Percentiles rank a stretch among this genome's conserved stretches.
Evolutionary conservation across 495 filamentous ascomycete genomes (phyloP).

Genomic region (Oidiodendron maius): DNA sequence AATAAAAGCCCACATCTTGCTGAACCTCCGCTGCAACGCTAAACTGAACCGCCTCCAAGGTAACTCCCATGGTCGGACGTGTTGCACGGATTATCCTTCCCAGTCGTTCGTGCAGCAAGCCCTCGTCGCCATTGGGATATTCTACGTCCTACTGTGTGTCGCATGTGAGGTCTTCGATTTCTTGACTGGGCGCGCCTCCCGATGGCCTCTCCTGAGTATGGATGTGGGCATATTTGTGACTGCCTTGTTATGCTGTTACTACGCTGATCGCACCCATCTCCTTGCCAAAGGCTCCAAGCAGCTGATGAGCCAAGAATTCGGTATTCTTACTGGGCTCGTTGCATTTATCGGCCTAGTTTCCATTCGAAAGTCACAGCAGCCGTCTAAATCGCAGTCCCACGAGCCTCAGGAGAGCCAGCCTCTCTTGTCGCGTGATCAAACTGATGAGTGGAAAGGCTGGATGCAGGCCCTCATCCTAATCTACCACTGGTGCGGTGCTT

Average conservation of each 20-base stretch:
- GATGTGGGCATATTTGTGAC: conserved; percentile 34
- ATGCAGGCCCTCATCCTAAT: conserved; percentile 54
- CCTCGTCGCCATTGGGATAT: conserved; percentile 24
- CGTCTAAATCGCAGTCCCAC: conserved; percentile 1
- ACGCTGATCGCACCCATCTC: conserved; percentile 48
- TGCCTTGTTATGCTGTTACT: no score
- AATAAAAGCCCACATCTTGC: conserved; percentile 44
- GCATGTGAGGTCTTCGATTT: conserved; percentile 13
- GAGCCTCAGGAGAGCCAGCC: conserved; percentile 14
- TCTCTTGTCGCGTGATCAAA: conserved; percentile 48
- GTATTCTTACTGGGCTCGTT: conserved; percentile 25
- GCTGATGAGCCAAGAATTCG: conserved; percentile 35
- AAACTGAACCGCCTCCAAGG: conserved; percentile 28
- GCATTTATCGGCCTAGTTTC: conserved; percentile 33
- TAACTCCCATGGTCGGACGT: conserved; percentile 50
- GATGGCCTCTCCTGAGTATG: conserved; percentile 6
- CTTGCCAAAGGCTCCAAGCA: conserved; percentile 53
- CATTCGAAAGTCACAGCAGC: conserved; percentile 23
- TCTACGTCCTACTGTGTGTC: conserved; percentile 30
- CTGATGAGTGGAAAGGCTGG: conserved; percentile 61
- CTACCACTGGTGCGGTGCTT: conserved; percentile 52
- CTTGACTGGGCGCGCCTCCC: no score
- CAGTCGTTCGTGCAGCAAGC: conserved; percentile 29
- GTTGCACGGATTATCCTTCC: conserved; percentile 42
- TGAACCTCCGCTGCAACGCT: conserved; percentile 55